Evolutionary conservation across 2,329 filamentous ascomycete species (phyloP), one percentile per base, ranked within the genome.

Genomic region (Cladosporium sp.): DNA sequence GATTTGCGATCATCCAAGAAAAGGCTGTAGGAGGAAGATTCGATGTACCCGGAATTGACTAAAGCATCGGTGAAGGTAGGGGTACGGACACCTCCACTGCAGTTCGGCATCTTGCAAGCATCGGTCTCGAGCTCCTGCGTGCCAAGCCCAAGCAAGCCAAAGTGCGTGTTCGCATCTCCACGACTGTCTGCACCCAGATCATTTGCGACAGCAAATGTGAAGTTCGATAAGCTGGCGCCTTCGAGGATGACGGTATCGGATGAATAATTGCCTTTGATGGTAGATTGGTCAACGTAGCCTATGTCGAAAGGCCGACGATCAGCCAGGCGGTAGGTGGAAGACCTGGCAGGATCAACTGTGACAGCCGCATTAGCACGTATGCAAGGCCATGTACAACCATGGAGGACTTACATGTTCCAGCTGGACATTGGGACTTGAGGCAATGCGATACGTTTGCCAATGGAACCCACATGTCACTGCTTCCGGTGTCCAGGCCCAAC

Each of bases 401-500:
- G 2, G 7, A 2, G 8, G 6, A 19, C 45, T 12, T 14, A 50
- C 45, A 50, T 20, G 30, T 20, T 15, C 30, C 30, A 5, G 17
- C 30, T 19, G 7, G 2, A 11, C 28, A 50, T 20, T 37, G 4
- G 9, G 25, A 50, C 4, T 14, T 17, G 7, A n/a, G 42, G 15
- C 42, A 45, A 2, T 12, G 22, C 14, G 22, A 11, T 2, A 12
- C 5, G 14, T n/a, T 3, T 15, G 51, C 42, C 19, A 20, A 39
- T 9, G 58, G 50, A 7, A 59, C 25, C 51, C 52, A 59, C 9
- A 59, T 9, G 39, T 59, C 56, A 36, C 51, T 59, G 30, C 60
- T 61, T 12, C 60, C 57, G 2, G 60, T 57, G 14, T 61, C 60
- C 5, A 61, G 9, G n/a, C n/a, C n/a, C n/a, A n/a, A n/a, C n/a